Conservation (phyloP, 2,329 filamentous ascomycete genomes). For the Fusarium austroafricanum region DNA sequence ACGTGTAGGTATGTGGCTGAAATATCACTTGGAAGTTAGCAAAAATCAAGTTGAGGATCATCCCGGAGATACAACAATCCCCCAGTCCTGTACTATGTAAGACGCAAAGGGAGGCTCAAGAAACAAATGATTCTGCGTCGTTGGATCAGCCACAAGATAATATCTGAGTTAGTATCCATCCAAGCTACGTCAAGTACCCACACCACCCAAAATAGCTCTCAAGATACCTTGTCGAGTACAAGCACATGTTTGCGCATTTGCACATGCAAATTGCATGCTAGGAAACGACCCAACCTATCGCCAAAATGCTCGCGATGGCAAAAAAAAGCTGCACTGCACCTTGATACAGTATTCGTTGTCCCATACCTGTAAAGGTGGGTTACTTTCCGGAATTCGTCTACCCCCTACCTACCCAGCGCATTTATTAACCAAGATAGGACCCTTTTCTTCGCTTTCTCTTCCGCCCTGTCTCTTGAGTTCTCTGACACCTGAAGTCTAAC, state of each 20-base stretch:
- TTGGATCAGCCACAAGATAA: conserved; percentile 26
- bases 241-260: conserved; percentile 36
- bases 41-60: not conserved
- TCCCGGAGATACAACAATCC: not conserved
- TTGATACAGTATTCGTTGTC: conserved; percentile 5
- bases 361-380: conserved; percentile 21
- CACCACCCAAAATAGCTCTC: conserved; percentile 33
- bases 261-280: conserved; percentile 28
- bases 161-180: not conserved
- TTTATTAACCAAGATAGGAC: conserved; percentile 24
- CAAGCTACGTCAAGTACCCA: conserved; percentile 32
- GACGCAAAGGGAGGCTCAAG: conserved; percentile 7
- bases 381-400: conserved; percentile 17
- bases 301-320: conserved; percentile 26
- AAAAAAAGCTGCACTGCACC: conserved; percentile 26
- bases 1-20: not conserved
- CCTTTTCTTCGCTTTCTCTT: not conserved
- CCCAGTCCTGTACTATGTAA: not conserved
- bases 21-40: not conserved
- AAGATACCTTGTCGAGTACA: conserved; percentile 36
- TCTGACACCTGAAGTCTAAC: conserved; percentile 1
- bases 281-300: not conserved
- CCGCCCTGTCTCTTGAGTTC: conserved; percentile 7
- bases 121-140: conserved; percentile 17
- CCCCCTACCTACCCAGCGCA: conserved; percentile 8